Conservation (phyloP, 2,329 filamentous ascomycete genomes). For the Verticillium alfalfae region DNA sequence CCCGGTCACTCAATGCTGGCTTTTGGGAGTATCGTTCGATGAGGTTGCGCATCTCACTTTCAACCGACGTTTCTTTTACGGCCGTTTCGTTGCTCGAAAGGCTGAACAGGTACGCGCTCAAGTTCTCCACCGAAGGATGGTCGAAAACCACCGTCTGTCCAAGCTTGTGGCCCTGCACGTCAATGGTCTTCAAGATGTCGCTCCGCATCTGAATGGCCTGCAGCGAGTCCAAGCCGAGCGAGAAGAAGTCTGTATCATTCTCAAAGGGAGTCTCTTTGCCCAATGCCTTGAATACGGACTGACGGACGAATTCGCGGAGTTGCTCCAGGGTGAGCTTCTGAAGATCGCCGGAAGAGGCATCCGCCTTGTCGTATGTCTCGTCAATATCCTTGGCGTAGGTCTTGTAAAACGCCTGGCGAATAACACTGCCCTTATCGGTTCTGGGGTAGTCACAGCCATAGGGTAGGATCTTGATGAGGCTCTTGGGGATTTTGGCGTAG, state of each 20-base stretch:
- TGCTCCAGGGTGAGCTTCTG: slow-evolving; percentile 16
- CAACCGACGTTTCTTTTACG: slow-evolving; percentile 16
- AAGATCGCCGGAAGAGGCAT: slow-evolving; percentile 13
- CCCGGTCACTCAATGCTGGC: not conserved
- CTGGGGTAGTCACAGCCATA: slow-evolving; percentile 32
- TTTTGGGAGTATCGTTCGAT: slow-evolving; percentile 15
- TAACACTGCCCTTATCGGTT: slow-evolving; percentile 19
- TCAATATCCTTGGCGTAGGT: slow-evolving; percentile 11
- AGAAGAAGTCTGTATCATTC: slow-evolving; percentile 51
- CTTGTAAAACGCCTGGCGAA: slow-evolving; percentile 23
- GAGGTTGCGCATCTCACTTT: slow-evolving; percentile 20
- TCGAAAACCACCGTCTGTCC: slow-evolving; percentile 57
- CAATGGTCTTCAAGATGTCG: slow-evolving; percentile 43
- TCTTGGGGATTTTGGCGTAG: slow-evolving; percentile 33
- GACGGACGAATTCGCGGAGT: slow-evolving; percentile 25
- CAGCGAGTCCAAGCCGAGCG: slow-evolving; percentile 51
- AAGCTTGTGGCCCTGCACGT: slow-evolving; percentile 38
- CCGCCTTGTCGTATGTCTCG: slow-evolving; percentile 22
- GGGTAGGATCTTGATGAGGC: slow-evolving; percentile 44
- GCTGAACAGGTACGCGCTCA: slow-evolving; percentile 37
- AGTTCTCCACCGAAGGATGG: slow-evolving; percentile 37
- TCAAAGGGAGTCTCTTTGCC: slow-evolving; percentile 15
- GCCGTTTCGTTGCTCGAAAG: slow-evolving; percentile 29
- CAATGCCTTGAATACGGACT: slow-evolving; percentile 19
- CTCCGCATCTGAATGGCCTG: slow-evolving; percentile 52